These are phyloP conservation scores for Anisodus acutangulus DNA, from an alignment of 257 asterid genomes.

Conservation along the genomic window DNA sequence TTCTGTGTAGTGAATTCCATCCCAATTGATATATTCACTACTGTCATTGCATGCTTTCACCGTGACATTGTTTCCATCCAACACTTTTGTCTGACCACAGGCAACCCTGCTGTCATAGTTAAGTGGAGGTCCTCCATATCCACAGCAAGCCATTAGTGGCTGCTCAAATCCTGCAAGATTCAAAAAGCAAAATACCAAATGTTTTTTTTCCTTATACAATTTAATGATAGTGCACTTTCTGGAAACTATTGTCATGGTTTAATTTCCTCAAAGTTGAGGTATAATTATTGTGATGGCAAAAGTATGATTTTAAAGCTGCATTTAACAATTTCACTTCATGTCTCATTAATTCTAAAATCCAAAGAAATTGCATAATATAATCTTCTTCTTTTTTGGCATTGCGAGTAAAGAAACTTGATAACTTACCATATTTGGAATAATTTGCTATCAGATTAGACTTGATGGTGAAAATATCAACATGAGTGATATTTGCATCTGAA, in stretches of 20 bases:
- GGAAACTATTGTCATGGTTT: not conserved
- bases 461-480: slow-evolving; percentile 74
- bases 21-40: slow-evolving; percentile 85
- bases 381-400: not conserved
- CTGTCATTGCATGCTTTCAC: slow-evolving; percentile 81
- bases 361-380: not conserved
- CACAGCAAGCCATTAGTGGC: slow-evolving; percentile 90
- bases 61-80: slow-evolving; percentile 74
- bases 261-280: slow-evolving; percentile 27
- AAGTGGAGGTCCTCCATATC: slow-evolving; percentile 91
- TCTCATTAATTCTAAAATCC: not conserved
- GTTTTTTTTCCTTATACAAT: not conserved
- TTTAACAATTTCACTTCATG: not conserved
- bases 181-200: not conserved
- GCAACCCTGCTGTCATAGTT: slow-evolving; percentile 77
- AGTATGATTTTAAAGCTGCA: not conserved
- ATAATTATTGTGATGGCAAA: slow-evolving; percentile 5
- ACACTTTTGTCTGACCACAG: slow-evolving; percentile 79
- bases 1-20: slow-evolving; percentile 93
- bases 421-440: slow-evolving; percentile 77
- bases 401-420: not conserved
- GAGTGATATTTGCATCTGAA: slow-evolving; percentile 66
- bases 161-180: slow-evolving; percentile 77
- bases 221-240: not conserved
- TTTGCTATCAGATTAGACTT: slow-evolving; percentile 82